phyloP scores from a whole-genome alignment of 192 early-diverging fungal genomes.

The Phycomyces nitens region DNA sequence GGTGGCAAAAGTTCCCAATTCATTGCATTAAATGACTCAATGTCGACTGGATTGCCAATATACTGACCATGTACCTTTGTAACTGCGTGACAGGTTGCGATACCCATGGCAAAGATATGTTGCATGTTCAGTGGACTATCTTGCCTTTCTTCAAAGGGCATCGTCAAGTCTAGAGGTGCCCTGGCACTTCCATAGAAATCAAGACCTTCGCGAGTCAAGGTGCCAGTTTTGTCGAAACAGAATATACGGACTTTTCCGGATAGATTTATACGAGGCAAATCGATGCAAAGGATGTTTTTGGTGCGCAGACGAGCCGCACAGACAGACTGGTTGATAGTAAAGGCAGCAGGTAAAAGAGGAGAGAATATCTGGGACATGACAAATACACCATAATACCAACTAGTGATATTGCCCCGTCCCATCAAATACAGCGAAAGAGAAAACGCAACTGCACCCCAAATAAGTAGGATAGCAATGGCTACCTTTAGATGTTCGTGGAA shows the following conservation, averaged over 20 bases:
- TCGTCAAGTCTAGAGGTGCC: not conserved
- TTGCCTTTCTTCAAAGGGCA: constrained; percentile 25
- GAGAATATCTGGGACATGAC: constrained; percentile 65
- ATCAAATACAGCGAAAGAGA: constrained; percentile 54
- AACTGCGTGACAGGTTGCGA: constrained; percentile 67
- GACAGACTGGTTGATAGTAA: constrained; percentile 72
- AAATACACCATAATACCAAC: constrained; percentile 78
- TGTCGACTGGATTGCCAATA: constrained; percentile 74
- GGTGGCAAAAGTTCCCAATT: constrained; percentile 41
- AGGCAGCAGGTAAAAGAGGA: constrained; percentile 68
- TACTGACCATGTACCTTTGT: constrained; percentile 50
- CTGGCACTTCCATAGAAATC: constrained; percentile 54
- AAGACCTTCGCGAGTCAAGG: constrained; percentile 70
- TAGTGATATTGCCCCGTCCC: constrained; percentile 55
- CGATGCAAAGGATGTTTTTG: constrained; percentile 70
- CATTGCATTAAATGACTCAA: constrained; percentile 72
- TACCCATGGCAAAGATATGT: constrained; percentile 32
- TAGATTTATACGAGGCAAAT: constrained; percentile 68
- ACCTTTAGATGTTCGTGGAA: constrained; percentile 79
- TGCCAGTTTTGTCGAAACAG: constrained; percentile 79
- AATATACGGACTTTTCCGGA: constrained; percentile 76
- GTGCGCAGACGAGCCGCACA: constrained; percentile 57
- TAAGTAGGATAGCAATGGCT: constrained; percentile 59
- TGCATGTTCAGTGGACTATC: constrained; percentile 32
- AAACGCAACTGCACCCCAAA: constrained; percentile 64